Evolutionary conservation across 345 rosid genomes (phyloP).

Genomic region (Citrus medica): DNA sequence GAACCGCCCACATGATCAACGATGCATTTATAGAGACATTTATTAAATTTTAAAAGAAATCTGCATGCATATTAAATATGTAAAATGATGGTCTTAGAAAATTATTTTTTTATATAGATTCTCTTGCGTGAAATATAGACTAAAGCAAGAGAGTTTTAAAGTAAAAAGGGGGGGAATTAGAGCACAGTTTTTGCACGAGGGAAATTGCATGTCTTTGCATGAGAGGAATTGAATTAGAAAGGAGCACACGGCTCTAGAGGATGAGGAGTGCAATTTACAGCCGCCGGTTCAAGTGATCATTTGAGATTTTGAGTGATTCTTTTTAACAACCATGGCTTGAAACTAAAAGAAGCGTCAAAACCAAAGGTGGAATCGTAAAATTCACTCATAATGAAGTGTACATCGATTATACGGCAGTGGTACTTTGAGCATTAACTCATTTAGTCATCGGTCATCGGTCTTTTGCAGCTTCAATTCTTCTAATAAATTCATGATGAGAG

Average conservation of each 20-base stretch:
- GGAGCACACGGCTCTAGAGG: not conserved
- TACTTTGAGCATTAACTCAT: not conserved
- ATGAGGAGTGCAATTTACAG: not conserved
- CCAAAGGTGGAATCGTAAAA: too few relatives aligned
- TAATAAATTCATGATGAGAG: not conserved
- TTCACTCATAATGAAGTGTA: too few relatives aligned
- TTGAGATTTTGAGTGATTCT: too few relatives aligned
- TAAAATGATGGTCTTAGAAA: not conserved
- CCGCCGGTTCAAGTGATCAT: not conserved
- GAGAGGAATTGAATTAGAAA: not conserved
- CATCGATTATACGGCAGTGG: slow-evolving; percentile 15
- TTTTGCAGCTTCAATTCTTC: not conserved
- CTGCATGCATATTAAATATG: not conserved
- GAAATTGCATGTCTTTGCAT: too few relatives aligned
- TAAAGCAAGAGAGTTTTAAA: not conserved
- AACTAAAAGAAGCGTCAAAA: not conserved
- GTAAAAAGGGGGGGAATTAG: too few relatives aligned
- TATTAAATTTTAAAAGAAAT: not conserved
- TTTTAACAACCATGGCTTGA: not conserved
- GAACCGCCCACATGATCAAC: not conserved
- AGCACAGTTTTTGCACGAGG: too few relatives aligned
- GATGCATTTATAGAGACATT: not conserved
- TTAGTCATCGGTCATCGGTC: not conserved
- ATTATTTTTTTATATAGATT: too few relatives aligned
- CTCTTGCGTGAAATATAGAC: not conserved